Base-by-base conservation (phyloP, 257 asterid genomes). In the Catharanthus roseus region DNA sequence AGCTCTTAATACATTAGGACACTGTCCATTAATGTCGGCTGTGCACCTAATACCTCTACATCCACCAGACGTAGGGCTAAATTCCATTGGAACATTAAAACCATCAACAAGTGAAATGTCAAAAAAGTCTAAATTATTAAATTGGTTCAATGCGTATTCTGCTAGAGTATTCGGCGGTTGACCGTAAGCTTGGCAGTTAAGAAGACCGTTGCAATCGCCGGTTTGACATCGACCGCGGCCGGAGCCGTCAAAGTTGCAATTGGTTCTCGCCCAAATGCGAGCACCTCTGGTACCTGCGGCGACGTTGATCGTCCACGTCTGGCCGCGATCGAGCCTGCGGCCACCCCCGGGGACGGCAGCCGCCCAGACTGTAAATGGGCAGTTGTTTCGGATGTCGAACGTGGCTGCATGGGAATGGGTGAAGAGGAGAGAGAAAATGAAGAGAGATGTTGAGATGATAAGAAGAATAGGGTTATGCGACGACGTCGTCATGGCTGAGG, bases 31-130 rank as follows among this genome's bases (percentile, higher is more conserved):
- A 4, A 92, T 76, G 51, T 87, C 86, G 7, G 82, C 93, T 5
- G 84, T 57, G 79, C 98, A 92, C 1, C 78, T 67, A 15, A 87
- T 70, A 58, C 83, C 67, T 0, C 79, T 79, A 10, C 75, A 77
- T 1, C 57, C 56, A 12, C 47, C 54, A 10, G 75, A 58, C 0
- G 70, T 53, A 0, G 82, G 74, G 23, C 76, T 71, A 0, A 82
- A 79, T 0, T 69, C 77, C 80, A 82, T 77, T 0, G 93, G 86
- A 1, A 90, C 82, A 10, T 90, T 86, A 79, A 86, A 90, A 1
- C 97, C 93, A 7, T 88, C 97, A 6, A 86, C 82, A 0, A 84
- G 66, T 1, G 95, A 90, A 4, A 88, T 86, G 54, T 90, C 93
- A 44, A 76, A 68, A 72, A 84, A 88, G 69, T 86, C 97, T 6